Conservation (phyloP, 2,329 filamentous ascomycete genomes). For the Atkinsonella hypoxylon region DNA sequence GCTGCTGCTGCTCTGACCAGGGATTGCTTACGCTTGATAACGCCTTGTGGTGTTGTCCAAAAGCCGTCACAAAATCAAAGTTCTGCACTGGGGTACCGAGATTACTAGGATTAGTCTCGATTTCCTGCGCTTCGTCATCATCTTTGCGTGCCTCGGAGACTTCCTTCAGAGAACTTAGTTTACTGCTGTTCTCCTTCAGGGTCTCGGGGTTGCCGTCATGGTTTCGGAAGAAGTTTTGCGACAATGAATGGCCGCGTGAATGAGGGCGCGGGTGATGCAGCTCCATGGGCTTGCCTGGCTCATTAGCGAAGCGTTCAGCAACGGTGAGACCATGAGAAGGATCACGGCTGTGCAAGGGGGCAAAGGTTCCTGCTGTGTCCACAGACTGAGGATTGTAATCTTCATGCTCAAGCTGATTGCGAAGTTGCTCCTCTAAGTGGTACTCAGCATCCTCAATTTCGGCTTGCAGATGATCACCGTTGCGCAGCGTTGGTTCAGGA, state of each 20-base stretch:
- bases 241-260: slow-evolving; percentile 58
- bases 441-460: slow-evolving; percentile 82
- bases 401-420: slow-evolving; percentile 66
- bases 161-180: slow-evolving; percentile 28
- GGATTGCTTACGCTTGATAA: slow-evolving; percentile 50
- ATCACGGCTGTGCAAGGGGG: slow-evolving; percentile 27
- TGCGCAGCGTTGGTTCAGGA: slow-evolving; percentile 34
- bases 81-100: slow-evolving; percentile 49
- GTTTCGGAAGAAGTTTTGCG: slow-evolving; percentile 52
- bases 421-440: slow-evolving; percentile 68
- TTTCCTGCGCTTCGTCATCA: slow-evolving; percentile 45
- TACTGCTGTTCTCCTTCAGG: slow-evolving; percentile 26
- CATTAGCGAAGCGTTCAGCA: slow-evolving; percentile 39
- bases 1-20: slow-evolving; percentile 44
- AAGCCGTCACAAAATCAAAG: slow-evolving; percentile 32
- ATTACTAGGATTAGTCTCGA: slow-evolving; percentile 64
- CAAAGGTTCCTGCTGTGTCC: slow-evolving; percentile 14
- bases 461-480: slow-evolving; percentile 64
- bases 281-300: slow-evolving; percentile 41
- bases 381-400: slow-evolving; percentile 54
- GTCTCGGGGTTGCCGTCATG: slow-evolving; percentile 33
- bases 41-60: slow-evolving; percentile 39
- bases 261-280: slow-evolving; percentile 65
- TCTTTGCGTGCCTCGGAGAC: slow-evolving; percentile 28
- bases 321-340: slow-evolving; percentile 40